These are phyloP conservation scores for Comarum palustre DNA, from an alignment of 306 rosid species.

Conservation along the genomic window DNA sequence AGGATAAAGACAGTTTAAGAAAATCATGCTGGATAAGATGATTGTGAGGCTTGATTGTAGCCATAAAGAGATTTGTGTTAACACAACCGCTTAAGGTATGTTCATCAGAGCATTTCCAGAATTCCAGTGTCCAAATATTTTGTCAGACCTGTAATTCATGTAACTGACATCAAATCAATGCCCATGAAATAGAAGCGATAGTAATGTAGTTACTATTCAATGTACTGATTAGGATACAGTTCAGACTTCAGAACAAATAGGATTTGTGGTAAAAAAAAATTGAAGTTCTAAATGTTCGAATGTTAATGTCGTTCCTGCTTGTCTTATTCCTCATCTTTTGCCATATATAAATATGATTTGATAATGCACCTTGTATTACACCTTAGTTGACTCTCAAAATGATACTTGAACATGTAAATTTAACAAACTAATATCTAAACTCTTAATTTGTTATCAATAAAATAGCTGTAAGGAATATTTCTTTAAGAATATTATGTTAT, in stretches of 20 bases:
- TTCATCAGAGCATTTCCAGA: background rate
- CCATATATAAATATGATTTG: background rate
- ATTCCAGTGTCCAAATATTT: background rate
- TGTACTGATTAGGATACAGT: background rate
- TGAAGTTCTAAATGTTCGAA: background rate
- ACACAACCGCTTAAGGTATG: background rate
- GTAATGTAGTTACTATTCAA: background rate
- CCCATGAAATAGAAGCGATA: background rate
- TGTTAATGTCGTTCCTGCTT: background rate
- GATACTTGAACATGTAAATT: too few relatives aligned
- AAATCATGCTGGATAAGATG: too few relatives aligned
- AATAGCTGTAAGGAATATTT: too few relatives aligned
- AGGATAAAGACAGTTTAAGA: too few relatives aligned
- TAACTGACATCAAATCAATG: background rate
- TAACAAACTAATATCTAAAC: too few relatives aligned
- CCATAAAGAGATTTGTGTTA: too few relatives aligned
- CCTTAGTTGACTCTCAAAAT: too few relatives aligned
- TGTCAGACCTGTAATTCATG: background rate
- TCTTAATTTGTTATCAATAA: too few relatives aligned
- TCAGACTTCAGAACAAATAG: background rate
- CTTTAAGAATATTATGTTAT: too few relatives aligned
- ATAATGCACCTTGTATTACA: background rate
- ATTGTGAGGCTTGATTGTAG: too few relatives aligned
- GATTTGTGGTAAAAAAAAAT: background rate
- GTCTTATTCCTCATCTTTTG: conserved; percentile 11